Base-by-base conservation (phyloP, 2,329 filamentous ascomycete species). In the Pseudogymnoascus sp. region DNA sequence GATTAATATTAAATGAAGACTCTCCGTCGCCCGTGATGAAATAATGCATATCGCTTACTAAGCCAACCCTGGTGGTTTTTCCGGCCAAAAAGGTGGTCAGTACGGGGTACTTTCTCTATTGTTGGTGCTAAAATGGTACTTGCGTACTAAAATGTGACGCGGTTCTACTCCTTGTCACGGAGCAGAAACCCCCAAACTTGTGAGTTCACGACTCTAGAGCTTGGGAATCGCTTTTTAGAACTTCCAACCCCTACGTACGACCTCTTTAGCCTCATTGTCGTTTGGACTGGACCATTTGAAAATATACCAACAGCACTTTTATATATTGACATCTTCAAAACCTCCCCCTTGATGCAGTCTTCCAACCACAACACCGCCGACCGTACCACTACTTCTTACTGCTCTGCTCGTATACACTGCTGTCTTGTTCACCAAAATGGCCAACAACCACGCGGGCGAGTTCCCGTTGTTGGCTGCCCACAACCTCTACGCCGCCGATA, bases 401-500 rank as follows among this genome's bases (percentile, higher is more conserved):
- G 5, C 28, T 56, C 42, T 56, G 5, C 28, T 56, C 42, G 21
- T 25, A 6, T 18, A 25, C 12, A 34, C 50, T 18, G 50, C 50
- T 18, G 50, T 56, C 25, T 18, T 18, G 25, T 56, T 12, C 50
- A 11, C 50, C 50, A 56, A 38, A 38, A 60, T 60, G 59, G 59
- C 59, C 38, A 60, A 60, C 59, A 42, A 40, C 59, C 34, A 60
- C 36, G 28, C 68, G 64, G 75, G 78, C 66, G 81, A 84, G 72
- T 84, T 84, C 68, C 82, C 82, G 67, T 76, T 84, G 66, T 79
- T 89, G 65, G 77, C 78, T 61, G 77, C 78, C 65, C 75, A 82
- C 69, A 82, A 82, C 67, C 77, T 89, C 63, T 87, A 87, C 75
- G 81, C 82, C 64, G 75, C 81, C 63, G 76, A 82, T 40, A 87